phyloP scores from a whole-genome alignment of 345 rosid genomes.

The Luvunga scandens region DNA sequence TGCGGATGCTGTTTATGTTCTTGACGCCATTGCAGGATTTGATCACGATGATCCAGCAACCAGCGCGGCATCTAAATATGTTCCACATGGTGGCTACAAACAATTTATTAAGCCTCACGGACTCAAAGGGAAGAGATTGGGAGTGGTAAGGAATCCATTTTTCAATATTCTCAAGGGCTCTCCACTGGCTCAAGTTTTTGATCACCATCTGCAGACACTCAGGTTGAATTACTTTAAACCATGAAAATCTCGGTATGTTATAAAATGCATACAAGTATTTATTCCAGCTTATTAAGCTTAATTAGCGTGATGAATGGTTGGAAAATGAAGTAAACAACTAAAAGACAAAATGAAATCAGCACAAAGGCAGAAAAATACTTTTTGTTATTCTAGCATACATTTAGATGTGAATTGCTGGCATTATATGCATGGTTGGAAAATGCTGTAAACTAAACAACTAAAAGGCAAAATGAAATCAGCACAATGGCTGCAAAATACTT shows the following conservation, averaged over 20 bases:
- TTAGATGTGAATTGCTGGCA: no score
- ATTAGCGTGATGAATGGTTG: not conserved
- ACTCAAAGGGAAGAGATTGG: constrained; percentile 36
- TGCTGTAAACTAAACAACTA: no score
- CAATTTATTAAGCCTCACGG: constrained; percentile 39
- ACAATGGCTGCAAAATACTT: no score
- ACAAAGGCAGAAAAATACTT: no score
- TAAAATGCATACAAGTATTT: no score
- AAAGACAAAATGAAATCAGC: no score
- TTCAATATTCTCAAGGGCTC: constrained; percentile 4
- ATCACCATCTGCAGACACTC: constrained; percentile 27
- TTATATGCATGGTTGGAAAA: no score
- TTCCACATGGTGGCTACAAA: constrained; percentile 55
- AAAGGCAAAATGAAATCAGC: no score
- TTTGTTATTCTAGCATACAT: no score
- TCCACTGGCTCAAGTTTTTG: constrained; percentile 10
- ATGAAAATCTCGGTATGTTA: no score
- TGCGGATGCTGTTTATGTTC: constrained; percentile 53
- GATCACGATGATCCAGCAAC: constrained; percentile 56
- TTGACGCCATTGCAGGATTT: constrained; percentile 57
- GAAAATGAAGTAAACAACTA: no score
- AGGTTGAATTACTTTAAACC: constrained; percentile 21
- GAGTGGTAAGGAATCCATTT: constrained; percentile 30
- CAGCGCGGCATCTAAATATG: constrained; percentile 30
- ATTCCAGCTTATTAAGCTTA: not conserved